Evolutionary conservation across 139 green algal genomes (phyloP), one percentile per base, ranked within the genome.

Genomic region (Chlamydomonas incerta): DNA sequence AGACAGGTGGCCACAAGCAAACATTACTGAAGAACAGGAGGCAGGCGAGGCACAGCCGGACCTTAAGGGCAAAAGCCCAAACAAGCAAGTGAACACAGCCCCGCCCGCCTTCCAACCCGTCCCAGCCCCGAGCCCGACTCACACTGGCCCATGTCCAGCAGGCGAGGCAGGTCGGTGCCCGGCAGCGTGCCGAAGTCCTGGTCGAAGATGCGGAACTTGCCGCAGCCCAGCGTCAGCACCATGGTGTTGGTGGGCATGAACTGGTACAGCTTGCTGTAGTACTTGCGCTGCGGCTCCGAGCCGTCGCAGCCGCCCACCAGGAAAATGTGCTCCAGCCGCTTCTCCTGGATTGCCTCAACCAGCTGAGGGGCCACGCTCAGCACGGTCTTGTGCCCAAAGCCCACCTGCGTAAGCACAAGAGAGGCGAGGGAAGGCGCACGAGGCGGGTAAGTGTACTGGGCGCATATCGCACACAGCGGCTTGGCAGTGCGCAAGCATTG

Each of bases 121-220:
- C 28, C 26, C 62, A 23, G 26, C 26, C 3, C 14, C 62, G 26
- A 2, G 13, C 62, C 62, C 4, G 3, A 72, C 76, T 93, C 92
- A 88, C 90, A 93, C 89, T 96, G 93, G n/a, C 94, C 94, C 91
- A 96, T 95, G 93, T 97, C 94, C 87, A 97, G 69, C 90, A 97
- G 90, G 68, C 94, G 91, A 2, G 94, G 94, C 80, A 97, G 81
- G 11, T 80, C 66, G 21, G 91, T 95, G 85, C 80, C 90, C 0
- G 81, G 81, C 73, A 96, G 82, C 20, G 33, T 93, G 72, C 94
- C 76, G 70, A 93, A 94, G 58, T 92, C 87, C 83, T 94, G 92
- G 83, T 95, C 88, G 80, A 92, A 92, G 70, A 96, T 88, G 55
- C 94, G 91, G 86, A 93, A 96, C 92, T 96, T 96, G 82, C 88